Base-by-base conservation (phyloP, 352 stramenopile genomes). In the Phytophthora pseudosyringae region DNA sequence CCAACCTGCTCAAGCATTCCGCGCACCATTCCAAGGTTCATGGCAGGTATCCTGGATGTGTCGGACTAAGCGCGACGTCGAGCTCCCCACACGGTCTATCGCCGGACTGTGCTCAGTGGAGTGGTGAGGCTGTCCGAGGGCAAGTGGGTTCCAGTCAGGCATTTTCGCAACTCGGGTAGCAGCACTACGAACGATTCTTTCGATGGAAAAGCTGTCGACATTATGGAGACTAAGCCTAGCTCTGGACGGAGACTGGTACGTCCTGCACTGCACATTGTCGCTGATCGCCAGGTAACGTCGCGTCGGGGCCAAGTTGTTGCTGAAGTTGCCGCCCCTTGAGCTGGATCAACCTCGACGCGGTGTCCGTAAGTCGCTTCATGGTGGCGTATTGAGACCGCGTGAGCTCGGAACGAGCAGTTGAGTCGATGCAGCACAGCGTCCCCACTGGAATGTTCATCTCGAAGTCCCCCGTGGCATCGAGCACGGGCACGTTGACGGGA, bases 371-470 rank as follows among this genome's bases (percentile, higher is more conserved):
- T 2, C 60, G 69, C 36, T 66, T 69, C 64, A 83, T 75, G 6
- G 64, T 71, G 16, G 57, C 57, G 46, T 83, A 83, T 52, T 83
- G 64, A 13, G 60, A 57, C 1, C 69, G 65, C 2, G 71, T 76
- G 26, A 83, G 56, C 21, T 80, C 64, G 0, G 67, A 54, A 15
- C 59, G 69, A 25, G 69, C 57, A 11, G 47, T 58, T 1, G 59
- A 57, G 43, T 78, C 71, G 36, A 78, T 60, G 36, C 71, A 80
- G 58, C 75, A 83, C 12, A 83, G 38, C 7, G 72, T 77, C 4
- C 69, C 75, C 15, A 80, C 59, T 8, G 82, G 53, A 2, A 79
- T 59, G n/a, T 74, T 61, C 4, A 72, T 57, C 12, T 59, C 25
- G 0, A 25, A 28, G 12, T 36, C 38, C 13, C 31, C 41, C 11